A percentile compares a stretch with the other conserved stretches of the same genome.
These are phyloP conservation scores for Nymphaea thermarum DNA, from an alignment of 164 flowering plant species.

Conservation along the genomic window DNA sequence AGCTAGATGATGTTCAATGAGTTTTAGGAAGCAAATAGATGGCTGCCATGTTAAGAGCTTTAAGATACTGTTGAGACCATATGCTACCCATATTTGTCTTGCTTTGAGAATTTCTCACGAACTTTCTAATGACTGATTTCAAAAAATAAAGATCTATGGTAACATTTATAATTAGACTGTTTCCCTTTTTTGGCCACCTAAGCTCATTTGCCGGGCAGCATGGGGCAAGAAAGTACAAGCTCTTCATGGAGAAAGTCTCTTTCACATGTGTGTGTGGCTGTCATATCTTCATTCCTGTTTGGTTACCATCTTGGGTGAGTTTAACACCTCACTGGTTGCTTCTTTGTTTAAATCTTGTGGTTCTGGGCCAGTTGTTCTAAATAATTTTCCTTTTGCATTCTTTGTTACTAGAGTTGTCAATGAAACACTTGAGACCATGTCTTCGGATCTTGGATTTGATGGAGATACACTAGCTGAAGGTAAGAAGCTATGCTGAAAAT, in stretches of 20 bases:
- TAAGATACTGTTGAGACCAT: not conserved
- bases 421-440: slow-evolving; percentile 86
- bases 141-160: not conserved
- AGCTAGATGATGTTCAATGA: too few species aligned
- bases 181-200: slow-evolving; percentile 8
- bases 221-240: slow-evolving; percentile 27
- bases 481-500: slow-evolving; percentile 8
- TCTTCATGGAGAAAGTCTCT: slow-evolving; percentile 72
- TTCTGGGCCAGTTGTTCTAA: not conserved
- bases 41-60: not conserved
- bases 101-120: not conserved
- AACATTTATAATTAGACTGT: slow-evolving; percentile 3
- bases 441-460: slow-evolving; percentile 72
- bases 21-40: not conserved
- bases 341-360: not conserved
- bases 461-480: slow-evolving; percentile 91
- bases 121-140: not conserved
- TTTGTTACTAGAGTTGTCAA: slow-evolving; percentile 64
- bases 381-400: not conserved
- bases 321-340: not conserved
- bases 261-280: slow-evolving; percentile 68
- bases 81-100: not conserved
- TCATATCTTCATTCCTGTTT: slow-evolving; percentile 58
- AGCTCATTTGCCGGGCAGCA: slow-evolving; percentile 31
- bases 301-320: slow-evolving; percentile 92